Evolutionary conservation across 345 rosid genomes (phyloP).

Genomic region (Abelmoschus esculentus): DNA sequence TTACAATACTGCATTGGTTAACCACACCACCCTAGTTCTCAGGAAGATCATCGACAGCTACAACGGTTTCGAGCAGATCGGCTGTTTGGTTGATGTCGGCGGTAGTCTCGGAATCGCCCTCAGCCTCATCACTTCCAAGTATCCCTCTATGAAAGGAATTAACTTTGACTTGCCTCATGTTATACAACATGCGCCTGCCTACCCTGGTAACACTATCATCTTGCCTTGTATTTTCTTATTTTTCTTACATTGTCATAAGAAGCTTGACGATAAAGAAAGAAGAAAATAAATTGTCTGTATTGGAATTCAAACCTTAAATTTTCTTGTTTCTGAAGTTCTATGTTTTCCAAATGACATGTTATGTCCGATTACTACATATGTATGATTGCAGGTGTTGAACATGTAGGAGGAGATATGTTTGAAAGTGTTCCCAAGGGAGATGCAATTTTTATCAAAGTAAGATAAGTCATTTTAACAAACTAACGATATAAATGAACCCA

Average conservation of each 20-base stretch:
- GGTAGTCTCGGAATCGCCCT: background rate
- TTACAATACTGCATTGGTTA: background rate
- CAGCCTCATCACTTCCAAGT: background rate
- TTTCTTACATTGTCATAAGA: too few species aligned
- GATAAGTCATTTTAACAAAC: background rate
- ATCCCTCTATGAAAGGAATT: background rate
- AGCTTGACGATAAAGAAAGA: too few species aligned
- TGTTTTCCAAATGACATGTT: too few species aligned
- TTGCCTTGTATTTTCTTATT: background rate
- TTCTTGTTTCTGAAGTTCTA: too few species aligned
- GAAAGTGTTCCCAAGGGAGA: background rate
- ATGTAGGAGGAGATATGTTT: background rate
- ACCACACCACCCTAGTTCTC: background rate
- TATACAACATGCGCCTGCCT: background rate
- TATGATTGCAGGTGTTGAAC: background rate
- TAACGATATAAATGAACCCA: too few species aligned
- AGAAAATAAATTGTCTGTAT: too few species aligned
- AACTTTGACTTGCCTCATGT: constrained; percentile 1
- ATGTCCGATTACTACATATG: too few species aligned
- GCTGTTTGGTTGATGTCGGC: background rate
- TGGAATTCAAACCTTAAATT: too few species aligned
- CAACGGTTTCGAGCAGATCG: background rate
- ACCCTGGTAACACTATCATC: background rate
- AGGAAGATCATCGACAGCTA: background rate
- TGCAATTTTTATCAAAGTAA: background rate